Conservation (phyloP, 495 filamentous ascomycete genomes). For the Glutinoglossum americanum region DNA sequence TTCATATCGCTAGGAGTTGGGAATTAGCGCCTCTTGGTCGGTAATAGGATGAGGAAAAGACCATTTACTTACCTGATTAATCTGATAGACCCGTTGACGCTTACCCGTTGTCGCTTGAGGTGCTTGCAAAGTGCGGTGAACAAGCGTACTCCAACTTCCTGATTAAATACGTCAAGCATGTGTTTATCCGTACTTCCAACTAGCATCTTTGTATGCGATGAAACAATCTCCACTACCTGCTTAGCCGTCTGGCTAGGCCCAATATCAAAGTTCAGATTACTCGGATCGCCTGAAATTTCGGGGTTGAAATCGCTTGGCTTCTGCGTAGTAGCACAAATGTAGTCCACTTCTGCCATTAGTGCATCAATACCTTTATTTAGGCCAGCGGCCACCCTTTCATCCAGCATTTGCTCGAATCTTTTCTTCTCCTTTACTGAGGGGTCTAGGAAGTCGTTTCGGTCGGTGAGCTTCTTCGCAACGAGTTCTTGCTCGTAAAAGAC, state of each 20-base stretch:
- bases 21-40: constrained; percentile 3
- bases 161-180: constrained; percentile 95
- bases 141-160: constrained; percentile 83
- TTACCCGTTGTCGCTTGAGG: constrained; percentile 84
- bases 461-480: constrained; percentile 56
- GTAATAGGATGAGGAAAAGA: not conserved
- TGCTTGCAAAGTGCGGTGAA: constrained; percentile 89
- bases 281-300: constrained; percentile 24
- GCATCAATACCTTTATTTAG: constrained; percentile 96
- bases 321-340: constrained; percentile 77
- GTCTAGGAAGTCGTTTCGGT: constrained; percentile 85
- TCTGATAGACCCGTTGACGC: constrained; percentile 71
- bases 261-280: constrained; percentile 41
- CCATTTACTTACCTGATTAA: constrained; percentile 44
- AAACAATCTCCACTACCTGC: constrained; percentile 64
- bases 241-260: constrained; percentile 58
- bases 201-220: constrained; percentile 76
- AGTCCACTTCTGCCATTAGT: constrained; percentile 95
- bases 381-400: constrained; percentile 88
- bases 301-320: constrained; percentile 82
- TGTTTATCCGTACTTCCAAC: constrained; percentile 87
- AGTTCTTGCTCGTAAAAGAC: constrained; percentile 97
- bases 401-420: constrained; percentile 95
- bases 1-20: constrained; percentile 56
- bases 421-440: constrained; percentile 88